Evolutionary conservation across 2,329 filamentous ascomycete genomes (phyloP).

Genomic region (Xylaria sp.): DNA sequence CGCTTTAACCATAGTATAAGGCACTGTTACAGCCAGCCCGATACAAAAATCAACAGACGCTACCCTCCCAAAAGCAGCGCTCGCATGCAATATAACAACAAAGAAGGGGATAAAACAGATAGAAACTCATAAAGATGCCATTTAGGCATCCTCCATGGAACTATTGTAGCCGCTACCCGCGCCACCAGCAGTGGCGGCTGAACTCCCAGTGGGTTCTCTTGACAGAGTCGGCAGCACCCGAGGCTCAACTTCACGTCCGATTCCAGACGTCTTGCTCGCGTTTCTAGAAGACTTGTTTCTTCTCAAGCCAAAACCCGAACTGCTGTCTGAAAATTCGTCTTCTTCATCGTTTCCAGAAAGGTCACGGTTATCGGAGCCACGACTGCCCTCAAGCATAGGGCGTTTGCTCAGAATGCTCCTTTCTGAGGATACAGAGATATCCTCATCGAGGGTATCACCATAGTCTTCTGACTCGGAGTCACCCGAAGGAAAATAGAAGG

Average conservation of each 20-base stretch:
- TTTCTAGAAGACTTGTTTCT: conserved; percentile 76
- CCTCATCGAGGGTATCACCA: conserved; percentile 36
- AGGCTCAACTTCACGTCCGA: conserved; percentile 75
- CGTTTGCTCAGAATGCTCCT: conserved; percentile 40
- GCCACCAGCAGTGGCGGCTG: conserved; percentile 76
- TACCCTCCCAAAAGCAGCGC: neutral
- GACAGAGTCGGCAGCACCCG: conserved; percentile 81
- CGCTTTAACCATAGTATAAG: neutral
- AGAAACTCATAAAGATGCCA: neutral
- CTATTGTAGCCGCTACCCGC: conserved; percentile 78
- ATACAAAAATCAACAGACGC: neutral
- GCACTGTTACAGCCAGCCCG: neutral
- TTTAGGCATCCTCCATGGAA: conserved; percentile 76
- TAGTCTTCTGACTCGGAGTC: conserved; percentile 50
- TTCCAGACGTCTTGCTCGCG: conserved; percentile 67
- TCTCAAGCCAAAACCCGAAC: conserved; percentile 78
- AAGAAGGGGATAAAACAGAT: neutral
- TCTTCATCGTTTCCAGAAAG: conserved; percentile 88
- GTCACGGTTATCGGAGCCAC: conserved; percentile 77
- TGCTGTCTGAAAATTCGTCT: conserved; percentile 79
- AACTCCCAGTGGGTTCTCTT: conserved; percentile 89
- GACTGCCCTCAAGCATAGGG: conserved; percentile 65
- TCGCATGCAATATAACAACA: neutral
- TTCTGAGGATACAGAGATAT: conserved; percentile 36
- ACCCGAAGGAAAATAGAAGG: conserved; percentile 62